These are phyloP conservation scores for Trypanosoma avium DNA, from an alignment of 208 protist genomes.

Conservation along the genomic window DNA sequence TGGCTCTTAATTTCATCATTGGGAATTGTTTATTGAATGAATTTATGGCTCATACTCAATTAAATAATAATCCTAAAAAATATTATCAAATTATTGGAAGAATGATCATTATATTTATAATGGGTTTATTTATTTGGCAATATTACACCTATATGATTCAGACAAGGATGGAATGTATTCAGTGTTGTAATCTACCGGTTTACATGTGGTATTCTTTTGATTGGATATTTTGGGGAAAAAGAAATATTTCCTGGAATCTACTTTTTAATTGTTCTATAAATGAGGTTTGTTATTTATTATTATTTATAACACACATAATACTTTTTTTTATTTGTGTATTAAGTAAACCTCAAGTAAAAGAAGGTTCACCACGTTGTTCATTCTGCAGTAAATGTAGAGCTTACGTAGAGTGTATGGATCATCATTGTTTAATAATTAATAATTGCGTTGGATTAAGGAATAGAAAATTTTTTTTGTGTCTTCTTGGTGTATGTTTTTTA, in stretches of 20 bases:
- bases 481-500: conserved; percentile 30
- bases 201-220: conserved; percentile 6
- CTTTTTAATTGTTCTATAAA: conserved; percentile 10
- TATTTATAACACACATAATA: conserved; percentile 30
- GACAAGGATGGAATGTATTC: conserved; percentile 6
- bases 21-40: conserved; percentile 64
- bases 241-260: not conserved
- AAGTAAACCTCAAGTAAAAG: conserved; percentile 38
- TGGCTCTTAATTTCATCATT: conserved; percentile 65
- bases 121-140: conserved; percentile 54
- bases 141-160: conserved; percentile 58
- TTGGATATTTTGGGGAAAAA: not conserved
- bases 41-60: conserved; percentile 33
- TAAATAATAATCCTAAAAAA: conserved; percentile 16
- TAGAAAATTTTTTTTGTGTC: conserved; percentile 35
- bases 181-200: conserved; percentile 17
- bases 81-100: conserved; percentile 32
- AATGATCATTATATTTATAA: conserved; percentile 30
- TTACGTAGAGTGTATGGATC: conserved; percentile 43
- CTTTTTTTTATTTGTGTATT: conserved; percentile 43
- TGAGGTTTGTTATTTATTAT: conserved; percentile 34
- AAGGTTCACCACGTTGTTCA: not conserved
- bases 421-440: conserved; percentile 68
- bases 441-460: conserved; percentile 60
- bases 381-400: conserved; percentile 45